Evolutionary conservation across 306 rosid genomes (phyloP), one percentile per base, ranked within the genome.

Genomic region (Glycine soja): DNA sequence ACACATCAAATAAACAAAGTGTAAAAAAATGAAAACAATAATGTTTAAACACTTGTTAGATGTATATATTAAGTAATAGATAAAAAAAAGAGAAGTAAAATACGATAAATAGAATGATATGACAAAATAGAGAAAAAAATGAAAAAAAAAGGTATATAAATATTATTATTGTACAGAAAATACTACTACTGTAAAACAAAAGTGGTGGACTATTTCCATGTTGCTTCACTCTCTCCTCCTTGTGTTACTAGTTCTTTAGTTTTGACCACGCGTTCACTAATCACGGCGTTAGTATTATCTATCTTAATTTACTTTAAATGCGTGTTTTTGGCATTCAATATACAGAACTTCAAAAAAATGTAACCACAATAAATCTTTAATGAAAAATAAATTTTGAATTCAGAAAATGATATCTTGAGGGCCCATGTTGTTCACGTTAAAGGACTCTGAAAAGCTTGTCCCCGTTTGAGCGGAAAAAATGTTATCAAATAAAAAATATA

Each of bases 391-490:
- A 62, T 16, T 51, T 67, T 51, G 64, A 71, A 61, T 76, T 76
- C 63, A 34, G 8, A 70, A 80, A 63, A 81, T n/a, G 69, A 73
- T 66, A 63, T 47, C 32, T 2, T 43, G 59, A 63, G 80, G 84
- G 65, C 75, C 74, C 74, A 72, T 38, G 24, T 51, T 72, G 67
- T 80, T 80, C 66, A 47, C 57, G 59, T 72, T 80, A 72, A 80
- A 80, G 56, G 64, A 51, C 58, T 58, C 63, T 16, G 75, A 24
- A 59, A 71, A 80, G 62, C 9, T 50, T 48, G 47, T 80, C 47
- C 56, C 4, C 42, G 50, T 30, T n/a, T 51, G 32, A 65, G 62
- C 9, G 12, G 30, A 24, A 24, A 36, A 68, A 38, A 38, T 4
- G 43, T 38, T 5, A 36, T 36, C 5, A 3, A 38, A 38, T 38